These are phyloP conservation scores for Penicillium robsamsonii DNA, from an alignment of 495 filamentous ascomycete genomes.

Conservation along the genomic window DNA sequence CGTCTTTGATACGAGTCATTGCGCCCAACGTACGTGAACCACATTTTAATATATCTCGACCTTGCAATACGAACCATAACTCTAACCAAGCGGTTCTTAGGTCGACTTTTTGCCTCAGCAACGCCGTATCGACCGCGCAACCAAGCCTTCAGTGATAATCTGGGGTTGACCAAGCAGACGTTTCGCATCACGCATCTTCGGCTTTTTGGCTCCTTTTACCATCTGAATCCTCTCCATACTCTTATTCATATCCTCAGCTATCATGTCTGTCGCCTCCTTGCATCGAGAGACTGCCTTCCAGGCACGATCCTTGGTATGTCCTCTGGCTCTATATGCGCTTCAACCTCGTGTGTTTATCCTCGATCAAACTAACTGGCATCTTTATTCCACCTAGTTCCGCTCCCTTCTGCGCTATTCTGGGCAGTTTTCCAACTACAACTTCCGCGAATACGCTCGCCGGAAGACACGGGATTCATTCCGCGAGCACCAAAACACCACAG, in stretches of 20 bases:
- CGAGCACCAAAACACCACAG: conserved; percentile 63
- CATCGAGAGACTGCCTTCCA: conserved; percentile 67
- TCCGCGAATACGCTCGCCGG: conserved; percentile 91
- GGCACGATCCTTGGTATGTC: conserved; percentile 66
- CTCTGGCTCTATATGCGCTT: neutral
- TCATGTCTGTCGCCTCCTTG: conserved; percentile 52
- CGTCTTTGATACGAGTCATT: conserved; percentile 3
- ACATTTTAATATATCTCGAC: neutral
- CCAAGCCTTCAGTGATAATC: neutral
- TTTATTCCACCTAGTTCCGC: conserved; percentile 63
- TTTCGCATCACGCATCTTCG: neutral
- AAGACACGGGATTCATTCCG: conserved; percentile 86
- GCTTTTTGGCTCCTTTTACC: conserved; percentile 30
- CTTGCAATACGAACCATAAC: neutral
- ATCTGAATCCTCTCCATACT: conserved; percentile 29
- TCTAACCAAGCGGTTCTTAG: neutral
- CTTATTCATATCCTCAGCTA: conserved; percentile 3
- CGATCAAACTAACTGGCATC: neutral
- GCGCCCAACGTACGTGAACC: neutral
- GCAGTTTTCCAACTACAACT: conserved; percentile 93
- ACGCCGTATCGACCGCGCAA: neutral
- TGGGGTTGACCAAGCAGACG: neutral
- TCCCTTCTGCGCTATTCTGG: conserved; percentile 82
- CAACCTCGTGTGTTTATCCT: neutral
- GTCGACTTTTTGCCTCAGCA: neutral